Evolutionary conservation across 306 rosid genomes (phyloP), one percentile per base, ranked within the genome.

Genomic region (Macrotyloma uniflorum): DNA sequence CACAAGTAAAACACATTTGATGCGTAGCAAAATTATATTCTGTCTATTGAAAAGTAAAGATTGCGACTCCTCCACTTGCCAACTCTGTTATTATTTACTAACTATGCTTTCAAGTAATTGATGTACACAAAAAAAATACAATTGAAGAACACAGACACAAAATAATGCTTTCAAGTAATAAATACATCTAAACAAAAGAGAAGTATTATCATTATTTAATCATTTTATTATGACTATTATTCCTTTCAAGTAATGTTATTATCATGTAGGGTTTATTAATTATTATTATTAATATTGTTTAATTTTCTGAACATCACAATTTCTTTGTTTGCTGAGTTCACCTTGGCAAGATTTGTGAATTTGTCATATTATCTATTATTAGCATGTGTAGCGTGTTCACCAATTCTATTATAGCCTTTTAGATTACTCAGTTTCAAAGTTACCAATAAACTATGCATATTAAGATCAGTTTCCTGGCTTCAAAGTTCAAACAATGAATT

Each of bases 301-400:
- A 38, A 4, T 24, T 15, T 80, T 80, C 32, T 33, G 45, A 6
- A 12, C 20, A 30, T 18, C 67, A 59, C n/a, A 18, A 8, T 47
- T 49, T 47, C 14, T 62, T 51, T 14, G 54, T 20, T 18, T 26
- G 28, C 28, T 26, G 1, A 26, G n/a, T n/a, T n/a, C 28, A 66
- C 46, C 42, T 42, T 59, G 20, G 45, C 5, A 46, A 30, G 57
- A 23, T 51, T 59, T 53, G 24, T 63, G 62, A 62, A 54, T 8
- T 79, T 74, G 75, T 72, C 28, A 67, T 62, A 54, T 81, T 30
- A 33, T 59, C n/a, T 73, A 69, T 40, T 73, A 63, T 69, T 38
- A 24, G 32, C 51, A 65, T 62, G 18, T 66, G 70, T 83, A 82
- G 64, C 85, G 83, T 86, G 85, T 78, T 83, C 78, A 70, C 75